Evolutionary conservation across 192 early-diverging fungal species (phyloP).

Genomic region (Entrophospora sp.): DNA sequence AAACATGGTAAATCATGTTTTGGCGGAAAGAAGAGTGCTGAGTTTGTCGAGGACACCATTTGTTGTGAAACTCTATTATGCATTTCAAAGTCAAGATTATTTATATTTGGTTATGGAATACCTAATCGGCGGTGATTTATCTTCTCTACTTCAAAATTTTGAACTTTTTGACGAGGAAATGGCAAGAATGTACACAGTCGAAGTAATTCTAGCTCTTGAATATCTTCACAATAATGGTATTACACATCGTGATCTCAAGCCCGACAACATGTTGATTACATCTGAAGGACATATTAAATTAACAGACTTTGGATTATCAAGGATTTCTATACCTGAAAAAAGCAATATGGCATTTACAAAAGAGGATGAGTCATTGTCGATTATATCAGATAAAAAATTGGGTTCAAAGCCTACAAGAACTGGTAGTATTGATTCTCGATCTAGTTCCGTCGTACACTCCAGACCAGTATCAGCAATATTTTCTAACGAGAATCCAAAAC

Average conservation of each 20-base stretch:
- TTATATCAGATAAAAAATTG: constrained; percentile 7
- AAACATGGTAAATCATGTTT: constrained; percentile 86
- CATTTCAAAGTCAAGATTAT: constrained; percentile 80
- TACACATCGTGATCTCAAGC: constrained; percentile 73
- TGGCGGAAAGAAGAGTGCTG: constrained; percentile 78
- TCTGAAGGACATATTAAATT: constrained; percentile 85
- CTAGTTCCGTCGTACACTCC: neutral
- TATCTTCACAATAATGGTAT: constrained; percentile 85
- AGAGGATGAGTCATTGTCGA: constrained; percentile 14
- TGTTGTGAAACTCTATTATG: constrained; percentile 85
- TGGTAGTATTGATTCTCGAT: neutral
- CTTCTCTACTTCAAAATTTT: constrained; percentile 63
- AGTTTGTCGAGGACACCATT: constrained; percentile 71
- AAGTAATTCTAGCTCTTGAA: constrained; percentile 80
- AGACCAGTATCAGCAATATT: constrained; percentile 4
- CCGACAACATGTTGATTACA: constrained; percentile 77
- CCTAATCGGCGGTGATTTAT: constrained; percentile 78
- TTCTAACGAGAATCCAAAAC: constrained; percentile 11
- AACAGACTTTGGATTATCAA: constrained; percentile 90
- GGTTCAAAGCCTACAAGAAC: neutral
- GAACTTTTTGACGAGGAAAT: constrained; percentile 73
- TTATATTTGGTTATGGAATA: constrained; percentile 85
- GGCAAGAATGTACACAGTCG: constrained; percentile 81
- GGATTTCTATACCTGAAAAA: constrained; percentile 55
- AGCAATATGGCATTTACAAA: constrained; percentile 25